These are phyloP conservation scores for Dioszegia hungarica DNA, from an alignment of 768 basidiomycete species.

Conservation along the genomic window DNA sequence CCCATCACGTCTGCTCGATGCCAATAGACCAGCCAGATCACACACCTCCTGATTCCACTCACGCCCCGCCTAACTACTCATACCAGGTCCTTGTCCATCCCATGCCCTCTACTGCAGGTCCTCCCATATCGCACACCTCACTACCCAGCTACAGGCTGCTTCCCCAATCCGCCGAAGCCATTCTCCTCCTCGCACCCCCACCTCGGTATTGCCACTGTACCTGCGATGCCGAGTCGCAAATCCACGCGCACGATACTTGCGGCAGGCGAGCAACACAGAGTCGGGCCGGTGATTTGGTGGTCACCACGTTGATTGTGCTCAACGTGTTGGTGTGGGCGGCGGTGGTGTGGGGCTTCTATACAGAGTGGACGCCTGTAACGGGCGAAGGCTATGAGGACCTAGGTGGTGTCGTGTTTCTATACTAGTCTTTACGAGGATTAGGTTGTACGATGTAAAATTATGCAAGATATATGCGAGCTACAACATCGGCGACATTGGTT, in stretches of 20 bases:
- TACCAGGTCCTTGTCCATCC: background rate
- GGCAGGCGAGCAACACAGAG: background rate
- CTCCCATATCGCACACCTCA: too few species aligned
- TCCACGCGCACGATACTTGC: background rate
- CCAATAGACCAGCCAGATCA: too few species aligned
- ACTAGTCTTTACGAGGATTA: background rate
- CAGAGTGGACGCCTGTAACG: background rate
- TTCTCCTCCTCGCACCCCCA: constrained; percentile 28
- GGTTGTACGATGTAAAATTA: background rate
- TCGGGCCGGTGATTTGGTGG: background rate
- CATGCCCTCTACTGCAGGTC: too few species aligned
- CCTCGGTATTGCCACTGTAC: constrained; percentile 10
- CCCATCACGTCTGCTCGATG: too few species aligned
- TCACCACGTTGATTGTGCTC: constrained; percentile 7
- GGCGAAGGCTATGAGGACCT: background rate
- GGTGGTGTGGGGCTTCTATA: constrained; percentile 5
- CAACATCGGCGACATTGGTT: too few species aligned
- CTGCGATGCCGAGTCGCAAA: background rate
- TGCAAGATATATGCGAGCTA: too few species aligned
- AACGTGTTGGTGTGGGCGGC: constrained; percentile 11
- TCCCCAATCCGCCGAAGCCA: constrained; percentile 14
- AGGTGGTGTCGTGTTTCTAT: background rate
- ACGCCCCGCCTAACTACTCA: too few species aligned
- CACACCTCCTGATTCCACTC: too few species aligned
- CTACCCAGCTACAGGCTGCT: constrained; percentile 22